Base-by-base conservation (phyloP, 2,329 filamentous ascomycete species). In the Thielaviopsis euricoi region DNA sequence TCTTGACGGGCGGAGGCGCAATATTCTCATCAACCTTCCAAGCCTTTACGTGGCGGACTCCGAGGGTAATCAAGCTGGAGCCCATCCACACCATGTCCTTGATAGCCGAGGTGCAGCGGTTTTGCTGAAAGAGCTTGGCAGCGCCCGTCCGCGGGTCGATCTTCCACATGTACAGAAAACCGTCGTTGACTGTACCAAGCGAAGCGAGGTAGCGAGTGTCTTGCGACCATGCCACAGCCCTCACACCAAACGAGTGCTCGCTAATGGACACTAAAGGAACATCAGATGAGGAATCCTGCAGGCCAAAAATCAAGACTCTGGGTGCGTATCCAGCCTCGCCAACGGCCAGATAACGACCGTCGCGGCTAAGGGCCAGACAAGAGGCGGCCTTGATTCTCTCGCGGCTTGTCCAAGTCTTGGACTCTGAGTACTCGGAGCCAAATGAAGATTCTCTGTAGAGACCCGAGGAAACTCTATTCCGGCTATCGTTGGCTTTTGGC, bases 241-340 rank as follows among this genome's bases (percentile, higher is more conserved):
- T 85, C 33, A 98, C 89, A 6, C 93, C 93, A 69, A 88, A 94
- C 0, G 82, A 85, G 70, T 98, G 93, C 66, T 98, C 93, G 57
- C 82, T 87, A 58, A 98, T 80, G 40, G 87, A 88, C 2, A 89
- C 87, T 6, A 96, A 75, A 2, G 93, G 93, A 0, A 78, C 79
- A 65, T 97, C 90, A 2, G 84, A 85, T 1, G 87, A 86, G 40
- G 78, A 78, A 65, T 95, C 89, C 64, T 86, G 80, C 5, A 93
- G 82, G 33, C 82, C 89, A 71, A 95, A 98, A 57, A 98, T 84
- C 59, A 97, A 76, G 22, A 98, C 89, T 56, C 93, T 80, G 6
- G 93, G 93, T 56, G 85, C 87, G 70, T 97, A 96, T 22, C 93
- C 93, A 3, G 90, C 95, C 78, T 98, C 93, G 65, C 93, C 93